Evolutionary conservation across 2,329 filamentous ascomycete species (phyloP), one percentile per base, ranked within the genome.

Genomic region (Claviceps digitariae): DNA sequence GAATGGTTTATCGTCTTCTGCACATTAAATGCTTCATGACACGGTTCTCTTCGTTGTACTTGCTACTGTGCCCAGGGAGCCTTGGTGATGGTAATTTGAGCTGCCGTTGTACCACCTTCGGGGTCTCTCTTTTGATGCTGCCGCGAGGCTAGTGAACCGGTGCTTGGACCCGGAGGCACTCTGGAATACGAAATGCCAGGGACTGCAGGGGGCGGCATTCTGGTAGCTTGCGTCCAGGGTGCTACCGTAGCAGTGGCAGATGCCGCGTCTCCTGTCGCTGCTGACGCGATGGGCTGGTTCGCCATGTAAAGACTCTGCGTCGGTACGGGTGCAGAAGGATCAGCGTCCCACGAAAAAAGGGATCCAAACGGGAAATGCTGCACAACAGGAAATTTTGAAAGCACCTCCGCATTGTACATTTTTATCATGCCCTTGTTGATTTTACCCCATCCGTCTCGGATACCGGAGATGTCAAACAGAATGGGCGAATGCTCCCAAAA

Each of bases 341-440:
- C 84, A 48, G 67, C 69, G 2, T 87, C 82, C 84, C 86, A 91
- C 40, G 78, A 80, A 64, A 91, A 89, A n/a, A 93, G 71, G 6
- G 83, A 85, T 27, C 87, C 87, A 59, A 93, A 91, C 2, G 78
- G 80, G 60, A 93, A 97, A 69, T 98, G 93, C 69, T 98, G 93
- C n/a, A 98, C 89, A 2, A 98, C 93, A 2, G 93, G 93, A 64
- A 96, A 96, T 68, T 98, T 98, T 41, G 87, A 88, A 15, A 98
- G 75, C 3, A 98, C 93, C 72, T 98, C 93, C 20, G 88, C 93
- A 60, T 94, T 90, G 72, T 91, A 98, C 93, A 98, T 98, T 70
- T 97, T 98, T 63, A 98, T 82, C 93, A 98, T 97, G 51, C 93
- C 93, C 83, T 90, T 90, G 70, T 98, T 97, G 63, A 98, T 95